These are phyloP conservation scores for Nitzschia palea DNA, from an alignment of 108 stramenopile genomes.

Conservation along the genomic window DNA sequence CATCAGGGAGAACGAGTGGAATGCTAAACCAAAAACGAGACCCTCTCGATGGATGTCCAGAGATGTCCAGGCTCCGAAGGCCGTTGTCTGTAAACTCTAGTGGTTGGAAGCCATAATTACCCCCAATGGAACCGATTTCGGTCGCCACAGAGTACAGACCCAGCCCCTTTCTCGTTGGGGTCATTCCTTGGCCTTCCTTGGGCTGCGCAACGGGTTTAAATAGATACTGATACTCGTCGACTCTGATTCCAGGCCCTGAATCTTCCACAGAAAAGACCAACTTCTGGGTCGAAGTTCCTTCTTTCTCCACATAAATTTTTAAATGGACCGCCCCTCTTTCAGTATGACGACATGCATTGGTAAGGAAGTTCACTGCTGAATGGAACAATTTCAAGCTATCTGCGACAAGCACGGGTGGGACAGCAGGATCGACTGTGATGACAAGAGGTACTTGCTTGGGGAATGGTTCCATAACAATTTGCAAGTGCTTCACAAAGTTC, in stretches of 20 bases:
- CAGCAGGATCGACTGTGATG: conserved; percentile 44
- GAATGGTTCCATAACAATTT: conserved; percentile 56
- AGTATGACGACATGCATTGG: conserved; percentile 67
- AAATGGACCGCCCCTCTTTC: conserved; percentile 53
- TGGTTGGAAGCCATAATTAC: conserved; percentile 47
- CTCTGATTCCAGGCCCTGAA: conserved; percentile 58
- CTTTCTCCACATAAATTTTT: conserved; percentile 36
- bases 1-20: conserved; percentile 26
- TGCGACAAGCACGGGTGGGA: conserved; percentile 47
- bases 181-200: conserved; percentile 37
- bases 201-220: conserved; percentile 56
- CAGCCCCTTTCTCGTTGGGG: conserved; percentile 10
- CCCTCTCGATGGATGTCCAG: conserved; percentile 35
- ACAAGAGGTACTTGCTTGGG: conserved; percentile 64
- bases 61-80: conserved; percentile 1
- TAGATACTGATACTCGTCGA: conserved; percentile 53
- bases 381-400: conserved; percentile 76
- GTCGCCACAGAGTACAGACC: conserved; percentile 58
- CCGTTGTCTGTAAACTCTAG: conserved; percentile 17
- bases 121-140: conserved; percentile 44
- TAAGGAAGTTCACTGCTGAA: conserved; percentile 67
- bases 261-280: conserved; percentile 61
- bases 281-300: neutral
- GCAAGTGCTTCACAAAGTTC: conserved; percentile 49
- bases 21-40: conserved; percentile 60